Evolutionary conservation across 768 basidiomycete genomes (phyloP).

Genomic region (Agrocybe chaxingu): DNA sequence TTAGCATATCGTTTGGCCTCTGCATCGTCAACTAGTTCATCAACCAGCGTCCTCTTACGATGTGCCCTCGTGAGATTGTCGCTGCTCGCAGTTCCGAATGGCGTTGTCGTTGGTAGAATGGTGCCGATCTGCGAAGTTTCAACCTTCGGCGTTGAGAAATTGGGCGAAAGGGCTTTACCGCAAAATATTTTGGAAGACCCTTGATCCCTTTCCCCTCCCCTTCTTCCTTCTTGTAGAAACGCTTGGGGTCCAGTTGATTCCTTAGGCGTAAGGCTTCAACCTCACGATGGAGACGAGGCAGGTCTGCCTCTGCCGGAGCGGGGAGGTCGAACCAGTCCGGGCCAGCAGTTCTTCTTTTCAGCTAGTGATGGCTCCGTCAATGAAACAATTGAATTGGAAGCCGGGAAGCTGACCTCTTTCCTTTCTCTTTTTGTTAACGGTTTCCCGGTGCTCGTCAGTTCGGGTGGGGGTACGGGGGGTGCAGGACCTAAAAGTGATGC

Average conservation of each 20-base stretch:
- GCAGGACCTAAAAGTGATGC: constrained; percentile 48
- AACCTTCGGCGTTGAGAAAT: constrained; percentile 4
- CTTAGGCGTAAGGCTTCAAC: constrained; percentile 83
- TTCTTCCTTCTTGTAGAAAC: constrained; percentile 85
- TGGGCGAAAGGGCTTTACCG: constrained; percentile 46
- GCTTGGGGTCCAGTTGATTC: constrained; percentile 88
- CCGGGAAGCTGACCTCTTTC: constrained; percentile 52
- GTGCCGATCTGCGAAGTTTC: constrained; percentile 64
- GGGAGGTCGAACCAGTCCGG: constrained; percentile 88
- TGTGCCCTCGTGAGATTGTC: constrained; percentile 70
- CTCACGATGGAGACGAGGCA: constrained; percentile 78
- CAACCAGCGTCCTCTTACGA: constrained; percentile 81
- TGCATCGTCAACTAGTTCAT: constrained; percentile 86
- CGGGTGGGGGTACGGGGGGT: constrained; percentile 60
- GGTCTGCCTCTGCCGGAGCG: constrained; percentile 74
- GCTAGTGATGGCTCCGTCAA: constrained; percentile 33
- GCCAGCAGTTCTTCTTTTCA: constrained; percentile 71
- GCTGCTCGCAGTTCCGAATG: constrained; percentile 65
- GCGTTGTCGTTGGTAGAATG: constrained; percentile 64
- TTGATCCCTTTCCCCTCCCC: constrained; percentile 84
- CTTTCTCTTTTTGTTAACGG: constrained; percentile 68
- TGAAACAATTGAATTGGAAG: constrained; percentile 1
- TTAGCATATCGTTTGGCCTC: constrained; percentile 88
- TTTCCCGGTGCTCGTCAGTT: constrained; percentile 58
- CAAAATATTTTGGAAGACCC: constrained; percentile 85